phyloP scores from a whole-genome alignment of 257 asterid genomes.

The Penstemon davidsonii region DNA sequence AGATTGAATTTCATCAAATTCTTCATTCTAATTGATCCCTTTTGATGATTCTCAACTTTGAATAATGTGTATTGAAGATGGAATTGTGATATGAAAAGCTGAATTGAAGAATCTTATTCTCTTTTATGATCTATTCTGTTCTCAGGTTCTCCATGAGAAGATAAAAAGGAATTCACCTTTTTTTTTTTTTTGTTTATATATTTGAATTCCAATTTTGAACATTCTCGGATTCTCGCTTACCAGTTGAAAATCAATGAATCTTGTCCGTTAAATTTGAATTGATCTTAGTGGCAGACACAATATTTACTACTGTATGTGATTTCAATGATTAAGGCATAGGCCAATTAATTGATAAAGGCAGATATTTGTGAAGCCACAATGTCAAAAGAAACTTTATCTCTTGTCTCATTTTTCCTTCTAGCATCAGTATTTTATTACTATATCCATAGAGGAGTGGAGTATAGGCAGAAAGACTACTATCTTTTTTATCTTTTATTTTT shows the following conservation, averaged over 20 bases:
- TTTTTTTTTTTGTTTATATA: background rate
- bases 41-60: conserved; percentile 9
- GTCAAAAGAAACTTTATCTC: too few species aligned
- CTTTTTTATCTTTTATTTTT: too few species aligned
- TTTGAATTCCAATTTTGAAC: background rate
- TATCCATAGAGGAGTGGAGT: too few species aligned
- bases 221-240: background rate
- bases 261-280: background rate
- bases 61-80: conserved; percentile 17
- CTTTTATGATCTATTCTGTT: conserved; percentile 25
- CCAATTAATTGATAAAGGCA: too few species aligned
- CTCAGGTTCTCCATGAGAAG: background rate
- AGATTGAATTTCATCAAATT: conserved; percentile 39
- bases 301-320: too few species aligned
- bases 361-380: too few species aligned
- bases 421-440: too few species aligned
- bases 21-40: conserved; percentile 27
- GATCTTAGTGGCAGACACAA: too few species aligned
- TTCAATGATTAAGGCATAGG: too few species aligned
- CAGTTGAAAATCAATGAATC: conserved; percentile 1
- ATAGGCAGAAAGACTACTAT: too few species aligned
- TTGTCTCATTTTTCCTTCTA: too few species aligned
- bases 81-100: conserved; percentile 26
- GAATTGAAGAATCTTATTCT: conserved; percentile 12
- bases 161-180: conserved; percentile 16